Evolutionary conservation across 2,329 filamentous ascomycete genomes (phyloP).

Genomic region (Trichoderma cornu-damae): DNA sequence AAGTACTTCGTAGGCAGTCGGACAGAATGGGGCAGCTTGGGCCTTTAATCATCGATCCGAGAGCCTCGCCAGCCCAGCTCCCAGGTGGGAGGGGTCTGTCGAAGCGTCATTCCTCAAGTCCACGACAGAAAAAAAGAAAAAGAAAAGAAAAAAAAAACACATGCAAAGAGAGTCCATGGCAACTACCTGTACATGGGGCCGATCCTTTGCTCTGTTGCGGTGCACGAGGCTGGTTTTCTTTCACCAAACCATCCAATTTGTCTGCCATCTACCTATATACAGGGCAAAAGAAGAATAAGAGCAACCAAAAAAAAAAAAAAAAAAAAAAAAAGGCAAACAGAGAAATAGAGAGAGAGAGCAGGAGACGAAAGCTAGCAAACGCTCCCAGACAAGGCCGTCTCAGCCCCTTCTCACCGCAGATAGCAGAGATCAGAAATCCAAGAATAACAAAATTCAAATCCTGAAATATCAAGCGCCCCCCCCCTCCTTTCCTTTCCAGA

Average conservation of each 20-base stretch:
- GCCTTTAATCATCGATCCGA: too few species aligned
- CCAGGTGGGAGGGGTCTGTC: too few species aligned
- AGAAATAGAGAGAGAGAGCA: neutral
- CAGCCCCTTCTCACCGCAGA: neutral
- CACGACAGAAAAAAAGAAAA: neutral
- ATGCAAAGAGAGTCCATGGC: neutral
- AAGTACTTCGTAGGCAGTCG: too few species aligned
- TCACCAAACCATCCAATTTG: slow-evolving; percentile 4
- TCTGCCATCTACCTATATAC: slow-evolving; percentile 4
- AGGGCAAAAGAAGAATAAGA: neutral
- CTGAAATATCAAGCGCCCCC: slow-evolving; percentile 5
- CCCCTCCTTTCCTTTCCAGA: too few species aligned
- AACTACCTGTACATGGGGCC: too few species aligned
- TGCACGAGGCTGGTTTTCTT: neutral
- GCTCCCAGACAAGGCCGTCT: neutral
- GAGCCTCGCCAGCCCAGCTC: neutral
- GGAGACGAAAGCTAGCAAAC: neutral
- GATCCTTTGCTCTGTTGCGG: too few species aligned
- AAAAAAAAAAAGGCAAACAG: neutral
- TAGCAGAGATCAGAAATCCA: neutral
- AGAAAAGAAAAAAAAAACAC: neutral
- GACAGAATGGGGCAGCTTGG: too few species aligned
- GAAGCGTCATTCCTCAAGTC: neutral
- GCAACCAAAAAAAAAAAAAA: neutral
- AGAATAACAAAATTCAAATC: neutral